Conservation (phyloP, 441 rosid genomes). For the Syzygium syzygioides region DNA sequence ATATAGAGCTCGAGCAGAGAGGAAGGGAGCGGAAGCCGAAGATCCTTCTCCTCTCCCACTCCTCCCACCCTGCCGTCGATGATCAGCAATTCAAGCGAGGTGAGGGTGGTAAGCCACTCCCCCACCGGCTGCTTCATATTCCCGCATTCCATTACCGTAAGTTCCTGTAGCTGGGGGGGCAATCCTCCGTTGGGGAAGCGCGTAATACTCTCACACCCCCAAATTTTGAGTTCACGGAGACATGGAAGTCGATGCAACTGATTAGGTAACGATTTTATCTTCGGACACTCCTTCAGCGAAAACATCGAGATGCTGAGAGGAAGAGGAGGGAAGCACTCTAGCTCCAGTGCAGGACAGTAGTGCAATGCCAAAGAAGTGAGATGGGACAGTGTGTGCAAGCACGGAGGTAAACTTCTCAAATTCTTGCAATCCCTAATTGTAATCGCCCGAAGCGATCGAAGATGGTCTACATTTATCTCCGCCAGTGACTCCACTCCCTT, state of each 20-base stretch:
- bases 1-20: fast-evolving
- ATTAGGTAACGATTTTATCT: not conserved
- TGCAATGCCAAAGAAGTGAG: fast-evolving
- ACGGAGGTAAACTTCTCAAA: not conserved
- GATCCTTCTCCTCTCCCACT: not conserved
- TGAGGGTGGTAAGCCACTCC: fast-evolving
- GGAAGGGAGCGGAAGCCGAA: not conserved
- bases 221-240: fast-evolving
- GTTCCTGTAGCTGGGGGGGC: fast-evolving
- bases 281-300: fast-evolving
- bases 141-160: fast-evolving
- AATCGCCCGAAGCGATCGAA: fast-evolving
- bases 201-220: fast-evolving
- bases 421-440: fast-evolving
- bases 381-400: fast-evolving
- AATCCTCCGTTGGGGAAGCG: fast-evolving
- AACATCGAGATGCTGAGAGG: fast-evolving
- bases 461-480: not conserved
- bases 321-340: not conserved
- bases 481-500: not conserved
- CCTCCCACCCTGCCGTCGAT: not conserved
- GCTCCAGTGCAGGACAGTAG: fast-evolving
- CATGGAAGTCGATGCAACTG: not conserved
- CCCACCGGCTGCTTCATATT: not conserved
- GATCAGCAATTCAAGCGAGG: fast-evolving